Evolutionary conservation across 345 rosid species (phyloP).

Genomic region (Kandelia obovata): DNA sequence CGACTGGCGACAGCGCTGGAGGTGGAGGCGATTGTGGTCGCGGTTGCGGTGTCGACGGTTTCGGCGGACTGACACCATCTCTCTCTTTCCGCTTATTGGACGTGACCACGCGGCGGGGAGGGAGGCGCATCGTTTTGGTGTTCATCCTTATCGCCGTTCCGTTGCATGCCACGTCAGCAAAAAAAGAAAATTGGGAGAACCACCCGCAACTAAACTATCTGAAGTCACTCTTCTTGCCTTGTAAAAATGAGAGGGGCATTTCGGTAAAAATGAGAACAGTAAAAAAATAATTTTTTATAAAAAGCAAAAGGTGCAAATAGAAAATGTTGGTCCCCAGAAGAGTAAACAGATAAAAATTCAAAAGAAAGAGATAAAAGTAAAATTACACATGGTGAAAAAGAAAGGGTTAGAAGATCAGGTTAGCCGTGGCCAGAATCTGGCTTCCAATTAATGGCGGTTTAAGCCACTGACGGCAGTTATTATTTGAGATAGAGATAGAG

Average conservation of each 20-base stretch:
- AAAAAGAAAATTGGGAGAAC: background rate
- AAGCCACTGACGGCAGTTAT: no score
- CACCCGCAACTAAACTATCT: no score
- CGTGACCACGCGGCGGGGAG: constrained; percentile 69
- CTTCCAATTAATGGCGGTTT: background rate
- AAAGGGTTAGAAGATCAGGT: no score
- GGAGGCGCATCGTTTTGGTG: constrained; percentile 88
- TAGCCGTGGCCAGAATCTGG: background rate
- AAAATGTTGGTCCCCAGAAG: background rate
- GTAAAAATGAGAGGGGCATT: background rate
- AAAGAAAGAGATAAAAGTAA: no score
- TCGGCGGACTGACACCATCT: constrained; percentile 38
- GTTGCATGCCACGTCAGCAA: constrained; percentile 72
- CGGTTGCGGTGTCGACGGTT: constrained; percentile 11
- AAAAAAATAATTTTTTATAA: no score
- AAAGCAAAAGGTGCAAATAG: background rate
- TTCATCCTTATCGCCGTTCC: constrained; percentile 33
- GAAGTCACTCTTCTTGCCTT: no score
- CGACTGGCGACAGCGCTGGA: background rate
- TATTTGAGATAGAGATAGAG: background rate
- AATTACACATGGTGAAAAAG: no score
- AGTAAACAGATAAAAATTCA: background rate
- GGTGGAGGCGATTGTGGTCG: background rate
- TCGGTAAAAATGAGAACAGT: background rate
- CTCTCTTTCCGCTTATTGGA: constrained; percentile 64